Percentiles rank a stretch among this genome's conserved stretches.
Evolutionary conservation across 2,329 filamentous ascomycete genomes (phyloP).

Genomic region (Alternaria panax): DNA sequence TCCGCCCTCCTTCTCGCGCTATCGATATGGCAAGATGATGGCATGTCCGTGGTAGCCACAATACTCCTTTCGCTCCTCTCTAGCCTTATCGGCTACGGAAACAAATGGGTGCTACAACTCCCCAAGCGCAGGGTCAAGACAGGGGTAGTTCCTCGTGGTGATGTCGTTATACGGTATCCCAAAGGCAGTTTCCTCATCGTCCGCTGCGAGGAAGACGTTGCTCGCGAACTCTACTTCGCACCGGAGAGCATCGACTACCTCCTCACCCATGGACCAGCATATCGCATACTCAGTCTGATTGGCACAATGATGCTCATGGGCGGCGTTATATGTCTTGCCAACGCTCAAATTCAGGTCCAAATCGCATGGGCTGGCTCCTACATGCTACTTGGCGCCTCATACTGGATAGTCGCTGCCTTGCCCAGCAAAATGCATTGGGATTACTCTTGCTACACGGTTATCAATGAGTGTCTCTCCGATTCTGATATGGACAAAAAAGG

Average conservation of each 20-base stretch:
- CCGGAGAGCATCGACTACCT: constrained; percentile 59
- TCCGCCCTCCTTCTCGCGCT: constrained; percentile 53
- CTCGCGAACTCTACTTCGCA: constrained; percentile 61
- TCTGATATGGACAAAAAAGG: constrained; percentile 45
- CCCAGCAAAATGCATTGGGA: constrained; percentile 59
- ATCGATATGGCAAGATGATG: constrained; percentile 56
- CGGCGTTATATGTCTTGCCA: constrained; percentile 60
- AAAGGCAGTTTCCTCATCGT: constrained; percentile 61
- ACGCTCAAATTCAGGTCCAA: constrained; percentile 57
- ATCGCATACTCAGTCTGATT: constrained; percentile 57
- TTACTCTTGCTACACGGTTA: constrained; percentile 54
- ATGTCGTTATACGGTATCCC: constrained; percentile 60
- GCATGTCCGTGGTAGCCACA: constrained; percentile 60
- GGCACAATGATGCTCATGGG: constrained; percentile 62
- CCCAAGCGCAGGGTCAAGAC: constrained; percentile 46
- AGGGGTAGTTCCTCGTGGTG: constrained; percentile 48
- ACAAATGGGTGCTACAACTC: constrained; percentile 58
- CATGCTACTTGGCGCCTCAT: constrained; percentile 58
- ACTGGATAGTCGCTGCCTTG: constrained; percentile 61
- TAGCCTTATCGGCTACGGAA: constrained; percentile 58
- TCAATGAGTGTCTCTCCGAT: constrained; percentile 45
- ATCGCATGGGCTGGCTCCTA: constrained; percentile 60
- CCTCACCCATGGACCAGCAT: constrained; percentile 50
- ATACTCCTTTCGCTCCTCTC: constrained; percentile 58
- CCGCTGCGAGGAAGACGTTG: constrained; percentile 58